Evolutionary conservation across 441 rosid species (phyloP).

Genomic region (Theobroma grandiflorum): DNA sequence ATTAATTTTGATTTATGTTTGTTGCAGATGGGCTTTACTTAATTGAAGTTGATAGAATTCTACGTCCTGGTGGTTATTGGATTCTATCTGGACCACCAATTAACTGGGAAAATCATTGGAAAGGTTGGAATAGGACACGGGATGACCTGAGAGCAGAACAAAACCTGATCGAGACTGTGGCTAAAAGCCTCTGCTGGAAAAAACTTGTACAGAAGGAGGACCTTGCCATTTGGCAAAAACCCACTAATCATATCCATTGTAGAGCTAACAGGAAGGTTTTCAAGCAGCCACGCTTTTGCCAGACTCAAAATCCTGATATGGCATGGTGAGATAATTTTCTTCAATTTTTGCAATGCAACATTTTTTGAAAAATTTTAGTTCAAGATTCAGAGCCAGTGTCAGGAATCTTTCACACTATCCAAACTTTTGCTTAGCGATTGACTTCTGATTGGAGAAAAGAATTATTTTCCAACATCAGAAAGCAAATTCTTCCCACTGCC

Average conservation of each 20-base stretch:
- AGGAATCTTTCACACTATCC: background rate
- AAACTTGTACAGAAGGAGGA: conserved; percentile 56
- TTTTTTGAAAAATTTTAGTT: background rate
- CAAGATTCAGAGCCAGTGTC: background rate
- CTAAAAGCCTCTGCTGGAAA: conserved; percentile 72
- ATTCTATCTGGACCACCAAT: conserved; percentile 74
- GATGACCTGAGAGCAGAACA: conserved; percentile 60
- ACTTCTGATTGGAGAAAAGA: background rate
- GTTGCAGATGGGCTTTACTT: conserved; percentile 63
- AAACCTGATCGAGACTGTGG: conserved; percentile 50
- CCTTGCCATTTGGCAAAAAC: conserved; percentile 74
- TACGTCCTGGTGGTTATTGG: conserved; percentile 80
- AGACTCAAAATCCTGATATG: conserved; percentile 54
- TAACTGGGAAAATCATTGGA: conserved; percentile 61
- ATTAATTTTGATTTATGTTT: background rate
- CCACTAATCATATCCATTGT: conserved; percentile 67
- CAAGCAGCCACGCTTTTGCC: conserved; percentile 61
- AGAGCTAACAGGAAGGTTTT: conserved; percentile 46
- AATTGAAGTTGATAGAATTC: conserved; percentile 67
- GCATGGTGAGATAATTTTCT: conserved; percentile 57
- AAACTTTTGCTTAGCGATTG: background rate
- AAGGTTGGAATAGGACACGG: conserved; percentile 64
- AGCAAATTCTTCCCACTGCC: background rate
- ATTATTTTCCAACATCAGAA: background rate
- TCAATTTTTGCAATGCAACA: background rate